Conservation (phyloP, 495 filamentous ascomycete species). For the Collariella sp. region DNA sequence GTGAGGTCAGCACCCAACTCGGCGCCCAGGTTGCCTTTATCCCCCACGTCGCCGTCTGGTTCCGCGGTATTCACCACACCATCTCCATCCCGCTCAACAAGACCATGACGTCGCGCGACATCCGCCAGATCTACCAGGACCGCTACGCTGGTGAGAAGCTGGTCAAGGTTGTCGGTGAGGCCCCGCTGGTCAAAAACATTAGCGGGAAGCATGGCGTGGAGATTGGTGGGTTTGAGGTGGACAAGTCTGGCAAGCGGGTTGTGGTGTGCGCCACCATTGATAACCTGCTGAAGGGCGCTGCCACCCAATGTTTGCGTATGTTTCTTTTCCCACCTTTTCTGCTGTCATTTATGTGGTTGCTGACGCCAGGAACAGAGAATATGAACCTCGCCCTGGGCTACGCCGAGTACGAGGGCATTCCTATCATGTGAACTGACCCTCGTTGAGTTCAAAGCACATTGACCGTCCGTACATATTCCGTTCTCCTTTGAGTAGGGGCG, state of each 20-base stretch:
- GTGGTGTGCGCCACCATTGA: slow-evolving; percentile 97
- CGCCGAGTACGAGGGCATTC: slow-evolving; percentile 87
- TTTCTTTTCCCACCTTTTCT: slow-evolving; percentile 13
- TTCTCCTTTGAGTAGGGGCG: not conserved
- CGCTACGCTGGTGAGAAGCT: slow-evolving; percentile 92
- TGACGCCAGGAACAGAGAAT: slow-evolving; percentile 57
- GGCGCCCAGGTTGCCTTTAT: slow-evolving; percentile 75
- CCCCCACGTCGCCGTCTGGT: slow-evolving; percentile 94
- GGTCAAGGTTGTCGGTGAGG: slow-evolving; percentile 83
- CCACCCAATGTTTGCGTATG: slow-evolving; percentile 90
- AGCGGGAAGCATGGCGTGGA: slow-evolving; percentile 86
- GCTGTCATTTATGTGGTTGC: slow-evolving; percentile 1
- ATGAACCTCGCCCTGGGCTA: slow-evolving; percentile 96
- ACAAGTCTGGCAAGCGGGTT: slow-evolving; percentile 77
- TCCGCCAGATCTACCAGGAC: slow-evolving; percentile 91
- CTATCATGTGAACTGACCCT: slow-evolving; percentile 31
- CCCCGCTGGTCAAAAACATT: slow-evolving; percentile 81
- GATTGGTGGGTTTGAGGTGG: slow-evolving; percentile 90
- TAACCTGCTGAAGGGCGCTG: slow-evolving; percentile 92
- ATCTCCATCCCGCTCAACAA: slow-evolving; percentile 81
- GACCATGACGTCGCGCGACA: slow-evolving; percentile 80
- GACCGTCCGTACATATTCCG: not conserved
- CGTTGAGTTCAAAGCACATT: not conserved
- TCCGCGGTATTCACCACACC: slow-evolving; percentile 91
- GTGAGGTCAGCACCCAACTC: slow-evolving; percentile 75